Conservation (phyloP, 2,329 filamentous ascomycete species). For the Cadophora sp. region DNA sequence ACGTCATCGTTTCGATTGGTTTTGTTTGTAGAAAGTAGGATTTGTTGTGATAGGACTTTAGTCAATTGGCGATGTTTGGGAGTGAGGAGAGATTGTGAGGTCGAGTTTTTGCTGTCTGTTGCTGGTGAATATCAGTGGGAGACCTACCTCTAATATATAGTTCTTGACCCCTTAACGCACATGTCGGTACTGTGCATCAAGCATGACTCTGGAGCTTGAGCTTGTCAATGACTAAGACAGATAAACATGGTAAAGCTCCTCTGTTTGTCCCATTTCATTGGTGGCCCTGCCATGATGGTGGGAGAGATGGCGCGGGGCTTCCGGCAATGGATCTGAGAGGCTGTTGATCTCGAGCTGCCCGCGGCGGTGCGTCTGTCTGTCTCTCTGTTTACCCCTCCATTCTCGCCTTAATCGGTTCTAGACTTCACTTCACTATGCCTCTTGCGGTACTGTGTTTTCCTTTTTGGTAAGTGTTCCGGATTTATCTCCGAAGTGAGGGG, state of each 20-base stretch:
- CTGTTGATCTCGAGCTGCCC: background rate
- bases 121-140: background rate
- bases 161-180: background rate
- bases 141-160: background rate
- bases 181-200: background rate
- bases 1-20: slow-evolving; percentile 32
- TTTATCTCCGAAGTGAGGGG: background rate
- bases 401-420: background rate
- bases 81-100: background rate
- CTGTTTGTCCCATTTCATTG: background rate
- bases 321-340: background rate
- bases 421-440: background rate
- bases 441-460: slow-evolving; percentile 2
- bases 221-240: no score
- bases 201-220: background rate
- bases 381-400: background rate
- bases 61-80: slow-evolving; percentile 3
- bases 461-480: background rate
- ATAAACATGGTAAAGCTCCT: background rate
- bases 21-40: background rate
- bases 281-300: slow-evolving; percentile 1
- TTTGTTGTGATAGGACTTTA: slow-evolving; percentile 9
- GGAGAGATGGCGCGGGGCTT: background rate
- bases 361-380: background rate
- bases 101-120: background rate